A percentile compares a stretch with the other conserved stretches of the same genome.
phyloP scores from a whole-genome alignment of 23 red algal genomes.

The Porphyridium purpureum region DNA sequence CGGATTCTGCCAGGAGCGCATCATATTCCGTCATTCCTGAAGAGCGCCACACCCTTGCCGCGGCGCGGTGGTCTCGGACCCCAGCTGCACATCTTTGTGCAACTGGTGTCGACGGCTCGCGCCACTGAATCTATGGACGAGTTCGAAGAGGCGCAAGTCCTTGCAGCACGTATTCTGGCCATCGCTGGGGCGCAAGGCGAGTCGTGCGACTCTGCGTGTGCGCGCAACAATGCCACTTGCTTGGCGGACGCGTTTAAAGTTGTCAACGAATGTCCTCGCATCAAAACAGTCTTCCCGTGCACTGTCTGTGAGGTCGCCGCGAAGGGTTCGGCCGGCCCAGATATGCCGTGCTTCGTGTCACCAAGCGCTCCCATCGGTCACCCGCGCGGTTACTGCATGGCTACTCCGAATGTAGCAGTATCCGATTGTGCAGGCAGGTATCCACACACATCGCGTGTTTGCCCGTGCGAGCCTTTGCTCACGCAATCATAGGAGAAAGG shows the following conservation, averaged over 20 bases:
- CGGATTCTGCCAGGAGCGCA: no score
- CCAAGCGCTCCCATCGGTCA: conserved; percentile 37
- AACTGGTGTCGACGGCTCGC: conserved; percentile 1
- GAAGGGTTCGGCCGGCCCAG: conserved; percentile 31
- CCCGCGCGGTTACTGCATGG: conserved; percentile 50
- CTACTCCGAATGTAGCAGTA: conserved; percentile 5
- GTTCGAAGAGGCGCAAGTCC: conserved; percentile 3
- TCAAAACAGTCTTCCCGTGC: conserved; percentile 23
- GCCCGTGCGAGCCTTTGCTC: no score
- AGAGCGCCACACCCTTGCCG: conserved; percentile 21
- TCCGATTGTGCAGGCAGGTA: conserved; percentile 33
- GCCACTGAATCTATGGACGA: not conserved
- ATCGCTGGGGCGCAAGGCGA: conserved; percentile 9
- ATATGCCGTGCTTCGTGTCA: conserved; percentile 54
- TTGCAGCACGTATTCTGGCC: conserved; percentile 9
- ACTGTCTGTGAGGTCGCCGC: conserved; percentile 34
- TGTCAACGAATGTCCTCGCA: conserved; percentile 43
- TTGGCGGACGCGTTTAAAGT: conserved; percentile 10
- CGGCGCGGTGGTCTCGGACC: conserved; percentile 4
- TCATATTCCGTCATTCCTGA: no score
- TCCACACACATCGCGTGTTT: conserved; percentile 27
- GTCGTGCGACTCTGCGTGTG: conserved; percentile 6
- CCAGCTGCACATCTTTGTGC: not conserved
- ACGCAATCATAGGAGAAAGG: no score
- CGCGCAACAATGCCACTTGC: conserved; percentile 6